These are phyloP conservation scores for Picea sitchensis DNA, from an alignment of 75 land plant species.

Conservation along the genomic window DNA sequence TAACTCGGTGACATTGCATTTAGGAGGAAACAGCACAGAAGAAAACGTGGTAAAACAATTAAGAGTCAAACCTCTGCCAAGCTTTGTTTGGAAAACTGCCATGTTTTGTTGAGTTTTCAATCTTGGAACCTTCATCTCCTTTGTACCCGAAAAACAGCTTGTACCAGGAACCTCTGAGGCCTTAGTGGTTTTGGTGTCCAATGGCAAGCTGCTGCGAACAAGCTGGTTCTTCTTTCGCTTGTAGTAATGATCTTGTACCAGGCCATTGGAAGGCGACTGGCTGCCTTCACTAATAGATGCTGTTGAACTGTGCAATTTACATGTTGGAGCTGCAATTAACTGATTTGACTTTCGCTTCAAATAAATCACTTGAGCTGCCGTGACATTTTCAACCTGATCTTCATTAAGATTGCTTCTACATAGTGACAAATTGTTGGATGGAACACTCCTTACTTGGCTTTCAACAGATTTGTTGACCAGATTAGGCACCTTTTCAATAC, in stretches of 20 bases:
- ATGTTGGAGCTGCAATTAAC: slow-evolving; percentile 50
- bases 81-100: slow-evolving; percentile 23
- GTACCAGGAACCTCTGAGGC: slow-evolving; percentile 5
- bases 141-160: not conserved
- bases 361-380: slow-evolving; percentile 14
- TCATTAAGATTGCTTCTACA: not conserved
- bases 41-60: not conserved
- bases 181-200: slow-evolving; percentile 19
- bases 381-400: not conserved
- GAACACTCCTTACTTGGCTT: not conserved
- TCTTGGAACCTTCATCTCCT: slow-evolving; percentile 7
- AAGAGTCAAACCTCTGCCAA: slow-evolving; percentile 25
- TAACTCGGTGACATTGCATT: not conserved
- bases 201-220: slow-evolving; percentile 29
- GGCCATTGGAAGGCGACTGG: not conserved
- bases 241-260: slow-evolving; percentile 46
- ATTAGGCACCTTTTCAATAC: not conserved
- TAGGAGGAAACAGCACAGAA: not conserved
- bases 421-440: not conserved
- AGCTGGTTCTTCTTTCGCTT: slow-evolving; percentile 84
- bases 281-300: slow-evolving; percentile 7
- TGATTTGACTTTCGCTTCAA: slow-evolving; percentile 68
- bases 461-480: not conserved
- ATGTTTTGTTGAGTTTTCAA: not conserved
- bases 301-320: slow-evolving; percentile 5